phyloP scores from a whole-genome alignment of 805 yeast genomes.

The Candida coquimbonensis region DNA sequence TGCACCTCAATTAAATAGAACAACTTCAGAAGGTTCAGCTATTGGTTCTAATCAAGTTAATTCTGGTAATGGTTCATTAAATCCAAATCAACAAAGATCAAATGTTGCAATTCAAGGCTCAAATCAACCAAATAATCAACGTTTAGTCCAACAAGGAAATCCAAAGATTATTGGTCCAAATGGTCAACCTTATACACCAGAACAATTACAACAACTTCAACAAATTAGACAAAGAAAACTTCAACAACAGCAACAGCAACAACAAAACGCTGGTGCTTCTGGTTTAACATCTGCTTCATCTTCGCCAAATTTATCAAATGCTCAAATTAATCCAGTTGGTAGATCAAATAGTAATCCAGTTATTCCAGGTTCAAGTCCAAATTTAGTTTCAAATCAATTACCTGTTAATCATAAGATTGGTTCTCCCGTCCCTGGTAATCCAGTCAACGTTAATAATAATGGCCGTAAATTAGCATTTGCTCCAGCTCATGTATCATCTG shows the following conservation, averaged over 20 bases:
- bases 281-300: conserved; percentile 7
- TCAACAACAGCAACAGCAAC: conserved; percentile 9
- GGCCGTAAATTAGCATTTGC: conserved; percentile 30
- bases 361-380: conserved; percentile 11
- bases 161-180: conserved; percentile 28
- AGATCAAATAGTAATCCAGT: conserved; percentile 19
- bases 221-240: conserved; percentile 29
- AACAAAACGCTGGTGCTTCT: neutral
- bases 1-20: neutral
- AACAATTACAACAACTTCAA: conserved; percentile 51
- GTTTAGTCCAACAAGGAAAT: conserved; percentile 1
- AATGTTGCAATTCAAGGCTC: neutral
- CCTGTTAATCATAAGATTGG: neutral
- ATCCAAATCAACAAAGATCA: neutral
- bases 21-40: neutral
- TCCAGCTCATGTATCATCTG: conserved; percentile 58
- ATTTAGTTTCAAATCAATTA: conserved; percentile 6
- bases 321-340: conserved; percentile 5
- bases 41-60: neutral
- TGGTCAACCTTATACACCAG: conserved; percentile 52
- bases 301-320: conserved; percentile 12
- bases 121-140: conserved; percentile 2
- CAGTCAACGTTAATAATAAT: conserved; percentile 1
- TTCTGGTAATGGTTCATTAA: neutral
- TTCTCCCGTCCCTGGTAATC: neutral